A percentile compares a stretch with the other conserved stretches of the same genome.
Evolutionary conservation across 371 early-diverging fungal species (phyloP).

Genomic region (Mucor circinelloides): DNA sequence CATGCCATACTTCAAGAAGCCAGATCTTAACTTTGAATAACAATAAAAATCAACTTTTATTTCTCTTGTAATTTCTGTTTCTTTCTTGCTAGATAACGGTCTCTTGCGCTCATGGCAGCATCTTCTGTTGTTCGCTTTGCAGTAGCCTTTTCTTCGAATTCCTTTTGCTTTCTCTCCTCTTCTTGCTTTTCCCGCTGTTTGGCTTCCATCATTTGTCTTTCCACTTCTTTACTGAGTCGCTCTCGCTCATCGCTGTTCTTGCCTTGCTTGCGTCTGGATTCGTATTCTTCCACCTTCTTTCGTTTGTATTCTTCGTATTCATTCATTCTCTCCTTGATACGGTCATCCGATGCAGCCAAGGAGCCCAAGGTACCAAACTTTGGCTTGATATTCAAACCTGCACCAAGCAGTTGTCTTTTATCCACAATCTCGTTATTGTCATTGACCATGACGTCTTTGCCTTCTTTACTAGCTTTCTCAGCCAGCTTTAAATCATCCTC

Average conservation of each 20-base stretch:
- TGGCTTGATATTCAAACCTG: constrained; percentile 75
- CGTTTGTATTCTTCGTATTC: constrained; percentile 59
- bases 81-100: constrained; percentile 79
- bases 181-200: constrained; percentile 52
- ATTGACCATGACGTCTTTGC: constrained; percentile 61
- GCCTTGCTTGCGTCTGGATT: constrained; percentile 24
- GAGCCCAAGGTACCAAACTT: constrained; percentile 41
- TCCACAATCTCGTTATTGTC: constrained; percentile 82
- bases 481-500: constrained; percentile 28
- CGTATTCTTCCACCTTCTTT: constrained; percentile 50
- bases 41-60: not conserved
- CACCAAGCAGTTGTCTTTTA: constrained; percentile 73
- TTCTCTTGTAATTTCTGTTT: constrained; percentile 46
- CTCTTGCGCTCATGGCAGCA: constrained; percentile 73
- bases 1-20: constrained; percentile 49
- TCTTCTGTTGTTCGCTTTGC: constrained; percentile 71
- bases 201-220: constrained; percentile 60
- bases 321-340: constrained; percentile 45
- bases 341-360: constrained; percentile 37
- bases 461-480: constrained; percentile 46
- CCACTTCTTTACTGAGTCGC: constrained; percentile 46
- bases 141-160: constrained; percentile 56
- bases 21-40: constrained; percentile 18
- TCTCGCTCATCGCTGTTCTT: constrained; percentile 39
- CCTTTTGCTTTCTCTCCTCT: constrained; percentile 55